A percentile compares a stretch with the other conserved stretches of the same genome.
Conservation (phyloP, 2,329 filamentous ascomycete species). For the Bertia moriformis region DNA sequence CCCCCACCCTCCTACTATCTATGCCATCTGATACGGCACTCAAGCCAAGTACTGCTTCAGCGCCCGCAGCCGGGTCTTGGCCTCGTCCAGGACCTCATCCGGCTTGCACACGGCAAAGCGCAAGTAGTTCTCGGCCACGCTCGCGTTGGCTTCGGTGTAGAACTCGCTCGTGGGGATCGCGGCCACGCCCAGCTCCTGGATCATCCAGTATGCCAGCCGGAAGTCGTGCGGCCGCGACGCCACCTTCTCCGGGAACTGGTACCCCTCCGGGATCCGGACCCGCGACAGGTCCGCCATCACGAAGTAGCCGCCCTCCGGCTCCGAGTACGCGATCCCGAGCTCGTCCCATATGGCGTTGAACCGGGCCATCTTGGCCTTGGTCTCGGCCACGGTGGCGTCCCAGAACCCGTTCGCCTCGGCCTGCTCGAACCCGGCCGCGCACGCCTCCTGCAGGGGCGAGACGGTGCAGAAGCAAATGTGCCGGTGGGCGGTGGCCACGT, state of each 20-base stretch:
- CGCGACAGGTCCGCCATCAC: constrained; percentile 86
- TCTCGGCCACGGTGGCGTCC: constrained; percentile 68
- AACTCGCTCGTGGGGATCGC: constrained; percentile 96
- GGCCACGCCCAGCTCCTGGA: constrained; percentile 88
- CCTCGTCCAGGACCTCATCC: constrained; percentile 67
- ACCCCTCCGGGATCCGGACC: constrained; percentile 69
- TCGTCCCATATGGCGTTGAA: constrained; percentile 76
- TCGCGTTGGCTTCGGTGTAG: constrained; percentile 71
- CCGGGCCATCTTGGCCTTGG: constrained; percentile 74
- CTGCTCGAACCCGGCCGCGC: constrained; percentile 79
- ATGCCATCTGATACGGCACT: too few species aligned
- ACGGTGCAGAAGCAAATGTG: constrained; percentile 92
- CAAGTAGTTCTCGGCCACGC: constrained; percentile 83
- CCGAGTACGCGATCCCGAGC: constrained; percentile 66
- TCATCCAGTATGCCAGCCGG: constrained; percentile 89
- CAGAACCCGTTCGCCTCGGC: constrained; percentile 78
- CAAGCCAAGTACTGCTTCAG: constrained; percentile 65
- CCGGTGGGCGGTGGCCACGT: constrained; percentile 84
- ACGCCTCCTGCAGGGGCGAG: constrained; percentile 84
- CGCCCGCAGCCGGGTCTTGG: constrained; percentile 61
- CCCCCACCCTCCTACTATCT: too few species aligned
- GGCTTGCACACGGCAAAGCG: constrained; percentile 94
- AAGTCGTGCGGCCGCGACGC: constrained; percentile 79
- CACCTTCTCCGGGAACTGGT: constrained; percentile 81
- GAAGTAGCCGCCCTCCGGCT: constrained; percentile 95